These are phyloP conservation scores for Penicillium sp. DNA, from an alignment of 2,329 filamentous ascomycete species.

Conservation along the genomic window DNA sequence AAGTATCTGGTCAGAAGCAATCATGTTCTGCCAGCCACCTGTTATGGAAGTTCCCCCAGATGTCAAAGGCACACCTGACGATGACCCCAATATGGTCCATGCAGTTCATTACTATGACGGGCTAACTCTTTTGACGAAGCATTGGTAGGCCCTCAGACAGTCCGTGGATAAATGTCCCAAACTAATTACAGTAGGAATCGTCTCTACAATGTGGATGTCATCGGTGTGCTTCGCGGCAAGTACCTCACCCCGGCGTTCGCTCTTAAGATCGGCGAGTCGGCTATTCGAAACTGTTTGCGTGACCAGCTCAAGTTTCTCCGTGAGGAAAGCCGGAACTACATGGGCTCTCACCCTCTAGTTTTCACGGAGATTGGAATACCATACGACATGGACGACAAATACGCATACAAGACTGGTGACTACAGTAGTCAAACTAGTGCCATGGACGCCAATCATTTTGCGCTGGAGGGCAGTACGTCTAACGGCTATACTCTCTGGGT, in stretches of 20 bases:
- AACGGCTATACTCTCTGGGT: conserved; percentile 91
- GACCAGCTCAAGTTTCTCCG: conserved; percentile 82
- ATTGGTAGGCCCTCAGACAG: conserved; percentile 62
- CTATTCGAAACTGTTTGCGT: conserved; percentile 88
- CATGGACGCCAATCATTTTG: conserved; percentile 95
- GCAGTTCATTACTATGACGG: conserved; percentile 97
- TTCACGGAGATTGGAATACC: conserved; percentile 97
- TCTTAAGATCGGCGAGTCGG: conserved; percentile 87
- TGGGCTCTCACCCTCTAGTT: conserved; percentile 84
- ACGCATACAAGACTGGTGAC: conserved; percentile 93
- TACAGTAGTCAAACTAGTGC: conserved; percentile 90
- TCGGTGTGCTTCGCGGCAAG: conserved; percentile 84
- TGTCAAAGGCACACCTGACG: conserved; percentile 84
- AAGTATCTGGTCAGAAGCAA: conserved; percentile 72
- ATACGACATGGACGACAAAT: conserved; percentile 97
- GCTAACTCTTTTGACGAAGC: conserved; percentile 94
- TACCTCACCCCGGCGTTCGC: conserved; percentile 89
- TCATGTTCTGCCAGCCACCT: conserved; percentile 88
- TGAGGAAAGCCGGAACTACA: conserved; percentile 83
- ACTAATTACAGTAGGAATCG: conserved; percentile 64
- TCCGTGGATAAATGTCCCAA: neutral
- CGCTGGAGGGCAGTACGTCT: conserved; percentile 77
- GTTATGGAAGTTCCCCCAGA: conserved; percentile 87
- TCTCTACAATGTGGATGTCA: conserved; percentile 93
- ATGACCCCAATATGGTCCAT: conserved; percentile 88